These are phyloP conservation scores for Paramecium pentaurelia DNA, from an alignment of 73 alveolate genomes.

Conservation along the genomic window DNA sequence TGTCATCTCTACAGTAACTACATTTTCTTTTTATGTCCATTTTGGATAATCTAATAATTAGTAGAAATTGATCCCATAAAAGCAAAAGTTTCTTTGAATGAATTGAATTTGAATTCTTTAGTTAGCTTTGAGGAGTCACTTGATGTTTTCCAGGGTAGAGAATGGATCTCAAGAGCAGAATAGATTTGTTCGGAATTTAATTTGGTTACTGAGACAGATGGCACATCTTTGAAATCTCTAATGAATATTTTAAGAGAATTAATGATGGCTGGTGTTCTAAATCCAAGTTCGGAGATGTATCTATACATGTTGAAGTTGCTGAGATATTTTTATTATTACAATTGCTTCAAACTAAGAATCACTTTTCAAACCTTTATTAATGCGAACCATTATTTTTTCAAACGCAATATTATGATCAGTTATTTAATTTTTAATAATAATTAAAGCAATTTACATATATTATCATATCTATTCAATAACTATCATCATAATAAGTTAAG, in stretches of 20 bases:
- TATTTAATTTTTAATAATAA: background rate
- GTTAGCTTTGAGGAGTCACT: background rate
- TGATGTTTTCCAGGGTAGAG: background rate
- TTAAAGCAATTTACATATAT: background rate
- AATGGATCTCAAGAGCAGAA: constrained; percentile 24
- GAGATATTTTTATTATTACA: background rate
- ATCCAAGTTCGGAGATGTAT: constrained; percentile 29
- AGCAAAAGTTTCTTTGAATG: constrained; percentile 9
- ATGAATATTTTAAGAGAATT: background rate
- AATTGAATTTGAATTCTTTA: background rate
- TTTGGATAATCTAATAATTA: background rate
- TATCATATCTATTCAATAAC: background rate
- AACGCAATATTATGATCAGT: background rate
- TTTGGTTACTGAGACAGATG: background rate
- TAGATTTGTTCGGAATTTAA: background rate
- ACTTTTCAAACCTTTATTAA: background rate
- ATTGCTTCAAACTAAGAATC: background rate
- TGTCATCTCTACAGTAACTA: background rate
- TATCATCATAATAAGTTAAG: background rate
- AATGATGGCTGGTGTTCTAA: constrained; percentile 8
- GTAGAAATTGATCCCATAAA: background rate
- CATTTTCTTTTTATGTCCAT: constrained; percentile 15
- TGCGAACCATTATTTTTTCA: background rate
- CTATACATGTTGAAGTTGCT: background rate
- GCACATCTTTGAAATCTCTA: background rate